These are phyloP conservation scores for Trichoderma asperelloides DNA, from an alignment of 495 filamentous ascomycete species.

Conservation along the genomic window DNA sequence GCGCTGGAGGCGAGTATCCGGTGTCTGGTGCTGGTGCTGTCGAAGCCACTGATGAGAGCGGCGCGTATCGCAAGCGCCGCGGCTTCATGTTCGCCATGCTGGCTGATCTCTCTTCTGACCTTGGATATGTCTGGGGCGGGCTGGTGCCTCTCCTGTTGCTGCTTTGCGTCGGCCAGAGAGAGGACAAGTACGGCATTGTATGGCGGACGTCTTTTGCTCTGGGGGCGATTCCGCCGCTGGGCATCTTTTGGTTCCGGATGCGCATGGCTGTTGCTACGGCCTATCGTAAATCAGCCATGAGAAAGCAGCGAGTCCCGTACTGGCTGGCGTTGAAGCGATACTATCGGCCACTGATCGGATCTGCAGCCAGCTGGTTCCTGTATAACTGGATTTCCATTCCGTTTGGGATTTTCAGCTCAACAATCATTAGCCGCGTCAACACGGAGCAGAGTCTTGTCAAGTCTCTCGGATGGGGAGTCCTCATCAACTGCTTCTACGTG, in stretches of 20 bases:
- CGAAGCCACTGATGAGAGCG: slow-evolving; percentile 40
- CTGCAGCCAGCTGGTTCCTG: slow-evolving; percentile 43
- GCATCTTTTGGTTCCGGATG: slow-evolving; percentile 45
- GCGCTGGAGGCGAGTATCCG: slow-evolving; percentile 34
- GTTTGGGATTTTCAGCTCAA: slow-evolving; percentile 41
- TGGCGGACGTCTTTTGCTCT: not conserved
- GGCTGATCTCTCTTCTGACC: slow-evolving; percentile 42
- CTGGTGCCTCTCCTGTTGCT: not conserved
- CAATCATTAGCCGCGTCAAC: slow-evolving; percentile 34
- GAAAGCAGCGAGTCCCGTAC: slow-evolving; percentile 37
- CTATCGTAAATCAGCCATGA: slow-evolving; percentile 40
- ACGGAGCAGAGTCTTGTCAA: slow-evolving; percentile 33
- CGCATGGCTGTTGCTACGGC: slow-evolving; percentile 43
- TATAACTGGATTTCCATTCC: slow-evolving; percentile 43
- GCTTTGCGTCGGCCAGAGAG: not conserved
- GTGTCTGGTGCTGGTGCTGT: slow-evolving; percentile 35
- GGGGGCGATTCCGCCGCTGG: slow-evolving; percentile 23
- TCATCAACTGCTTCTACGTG: slow-evolving; percentile 42
- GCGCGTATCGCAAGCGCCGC: slow-evolving; percentile 24
- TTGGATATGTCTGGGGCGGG: slow-evolving; percentile 35
- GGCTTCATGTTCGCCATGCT: slow-evolving; percentile 46
- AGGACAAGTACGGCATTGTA: not conserved
- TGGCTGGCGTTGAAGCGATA: slow-evolving; percentile 35
- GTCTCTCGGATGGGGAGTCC: slow-evolving; percentile 36
- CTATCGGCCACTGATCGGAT: slow-evolving; percentile 41